Conservation (phyloP, 305 asterid species). For the Striga hermonthica region DNA sequence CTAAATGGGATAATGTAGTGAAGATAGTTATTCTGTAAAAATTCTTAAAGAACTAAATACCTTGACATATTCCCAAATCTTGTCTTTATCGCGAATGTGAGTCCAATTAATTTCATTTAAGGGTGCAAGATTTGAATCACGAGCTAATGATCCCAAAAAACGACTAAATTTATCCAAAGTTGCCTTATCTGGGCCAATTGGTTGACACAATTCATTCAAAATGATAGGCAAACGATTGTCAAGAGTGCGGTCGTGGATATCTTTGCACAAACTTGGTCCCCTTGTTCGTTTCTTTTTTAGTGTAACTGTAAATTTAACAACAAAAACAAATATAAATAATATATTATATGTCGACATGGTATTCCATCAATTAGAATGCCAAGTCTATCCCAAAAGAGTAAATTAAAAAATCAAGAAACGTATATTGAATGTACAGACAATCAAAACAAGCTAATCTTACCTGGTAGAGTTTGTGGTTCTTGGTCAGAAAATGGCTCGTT, state of each 20-base stretch:
- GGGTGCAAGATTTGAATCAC: not conserved
- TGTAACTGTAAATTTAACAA: not conserved
- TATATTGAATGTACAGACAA: too few relatives aligned
- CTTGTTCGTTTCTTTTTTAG: not conserved
- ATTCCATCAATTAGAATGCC: too few relatives aligned
- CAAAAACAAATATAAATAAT: not conserved
- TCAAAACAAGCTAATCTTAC: too few relatives aligned
- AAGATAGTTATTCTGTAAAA: too few relatives aligned
- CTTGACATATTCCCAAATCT: constrained; percentile 19
- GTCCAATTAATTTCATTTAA: not conserved
- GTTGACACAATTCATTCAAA: not conserved
- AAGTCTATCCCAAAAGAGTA: too few relatives aligned
- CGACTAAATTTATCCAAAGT: not conserved
- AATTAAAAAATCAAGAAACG: too few relatives aligned
- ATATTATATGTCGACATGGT: too few relatives aligned
- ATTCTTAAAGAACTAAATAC: not conserved
- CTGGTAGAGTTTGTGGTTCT: not conserved
- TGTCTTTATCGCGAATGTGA: not conserved
- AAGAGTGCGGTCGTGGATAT: not conserved
- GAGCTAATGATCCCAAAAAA: constrained; percentile 4
- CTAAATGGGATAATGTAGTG: not conserved
- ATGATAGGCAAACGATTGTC: constrained; percentile 1
- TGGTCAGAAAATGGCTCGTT: too few relatives aligned
- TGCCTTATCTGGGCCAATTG: not conserved
- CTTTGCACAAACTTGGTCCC: not conserved